These are phyloP conservation scores for Aspergillus sp. DNA, from an alignment of 2,329 filamentous ascomycete species.

Conservation along the genomic window DNA sequence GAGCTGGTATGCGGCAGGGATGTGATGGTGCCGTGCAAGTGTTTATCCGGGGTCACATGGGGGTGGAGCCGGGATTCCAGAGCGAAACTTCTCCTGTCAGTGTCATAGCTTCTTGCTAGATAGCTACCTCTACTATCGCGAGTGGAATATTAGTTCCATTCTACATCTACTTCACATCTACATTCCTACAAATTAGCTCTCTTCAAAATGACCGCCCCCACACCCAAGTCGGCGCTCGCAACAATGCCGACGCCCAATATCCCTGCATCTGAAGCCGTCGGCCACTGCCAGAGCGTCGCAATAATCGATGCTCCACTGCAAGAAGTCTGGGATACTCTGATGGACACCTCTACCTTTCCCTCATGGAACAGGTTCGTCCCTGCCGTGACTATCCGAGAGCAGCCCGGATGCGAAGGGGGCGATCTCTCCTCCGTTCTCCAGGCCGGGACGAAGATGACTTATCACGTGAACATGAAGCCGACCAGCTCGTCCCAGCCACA, in stretches of 20 bases:
- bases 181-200: neutral
- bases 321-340: slow-evolving; percentile 47
- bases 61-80: neutral
- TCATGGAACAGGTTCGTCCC: slow-evolving; percentile 52
- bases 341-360: slow-evolving; percentile 49
- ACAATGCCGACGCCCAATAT: slow-evolving; percentile 29
- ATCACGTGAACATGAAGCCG: slow-evolving; percentile 47
- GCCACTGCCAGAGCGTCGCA: slow-evolving; percentile 37
- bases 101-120: neutral
- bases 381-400: slow-evolving; percentile 47
- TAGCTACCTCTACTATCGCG: neutral
- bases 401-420: slow-evolving; percentile 28
- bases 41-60: neutral
- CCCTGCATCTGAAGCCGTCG: slow-evolving; percentile 28
- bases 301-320: slow-evolving; percentile 44
- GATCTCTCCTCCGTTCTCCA: slow-evolving; percentile 33
- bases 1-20: neutral
- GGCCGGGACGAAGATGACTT: slow-evolving; percentile 46
- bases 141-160: neutral
- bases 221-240: slow-evolving; percentile 5
- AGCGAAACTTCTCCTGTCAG: neutral
- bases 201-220: slow-evolving; percentile 11
- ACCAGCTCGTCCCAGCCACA: slow-evolving; percentile 24
- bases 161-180: neutral
- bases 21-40: neutral